Percentiles rank a stretch among this genome's conserved stretches.
These are phyloP conservation scores for Xylaria bambusicola DNA, from an alignment of 495 filamentous ascomycete genomes.

Conservation along the genomic window DNA sequence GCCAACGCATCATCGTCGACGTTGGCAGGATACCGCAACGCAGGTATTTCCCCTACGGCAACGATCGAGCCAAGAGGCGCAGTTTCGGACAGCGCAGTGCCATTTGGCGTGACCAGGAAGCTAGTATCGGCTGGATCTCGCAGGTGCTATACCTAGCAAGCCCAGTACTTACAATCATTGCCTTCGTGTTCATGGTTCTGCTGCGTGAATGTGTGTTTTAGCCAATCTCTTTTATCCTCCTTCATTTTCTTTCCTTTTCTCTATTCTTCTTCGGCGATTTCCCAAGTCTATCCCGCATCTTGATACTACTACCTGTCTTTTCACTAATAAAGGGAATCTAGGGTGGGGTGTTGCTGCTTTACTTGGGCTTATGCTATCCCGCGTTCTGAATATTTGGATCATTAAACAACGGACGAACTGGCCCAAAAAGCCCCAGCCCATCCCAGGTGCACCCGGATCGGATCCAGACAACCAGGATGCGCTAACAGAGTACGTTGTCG, in stretches of 20 bases:
- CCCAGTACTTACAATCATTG: slow-evolving; percentile 44
- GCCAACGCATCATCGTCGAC: slow-evolving; percentile 48
- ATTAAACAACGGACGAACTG: slow-evolving; percentile 49
- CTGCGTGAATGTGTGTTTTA: slow-evolving; percentile 46
- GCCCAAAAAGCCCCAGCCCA: slow-evolving; percentile 16
- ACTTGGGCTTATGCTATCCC: slow-evolving; percentile 49
- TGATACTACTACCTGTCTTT: not conserved
- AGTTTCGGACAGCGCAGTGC: slow-evolving; percentile 26
- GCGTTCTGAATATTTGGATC: slow-evolving; percentile 56
- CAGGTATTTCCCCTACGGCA: slow-evolving; percentile 20
- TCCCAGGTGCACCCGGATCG: not conserved
- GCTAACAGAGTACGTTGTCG: slow-evolving; percentile 37
- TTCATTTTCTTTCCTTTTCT: not conserved
- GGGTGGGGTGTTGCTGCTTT: slow-evolving; percentile 53
- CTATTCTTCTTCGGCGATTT: not conserved
- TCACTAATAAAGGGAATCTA: slow-evolving; percentile 13
- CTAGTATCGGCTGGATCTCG: slow-evolving; percentile 41
- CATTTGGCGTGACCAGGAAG: slow-evolving; percentile 33
- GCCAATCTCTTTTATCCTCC: not conserved
- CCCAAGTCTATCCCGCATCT: not conserved
- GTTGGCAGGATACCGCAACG: slow-evolving; percentile 38
- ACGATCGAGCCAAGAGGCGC: slow-evolving; percentile 17
- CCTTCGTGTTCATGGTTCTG: slow-evolving; percentile 42
- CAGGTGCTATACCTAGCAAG: slow-evolving; percentile 48
- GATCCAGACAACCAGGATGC: slow-evolving; percentile 20